Base-by-base conservation (phyloP, 176 grass and related monocot genomes). In the Oryza officinalis region DNA sequence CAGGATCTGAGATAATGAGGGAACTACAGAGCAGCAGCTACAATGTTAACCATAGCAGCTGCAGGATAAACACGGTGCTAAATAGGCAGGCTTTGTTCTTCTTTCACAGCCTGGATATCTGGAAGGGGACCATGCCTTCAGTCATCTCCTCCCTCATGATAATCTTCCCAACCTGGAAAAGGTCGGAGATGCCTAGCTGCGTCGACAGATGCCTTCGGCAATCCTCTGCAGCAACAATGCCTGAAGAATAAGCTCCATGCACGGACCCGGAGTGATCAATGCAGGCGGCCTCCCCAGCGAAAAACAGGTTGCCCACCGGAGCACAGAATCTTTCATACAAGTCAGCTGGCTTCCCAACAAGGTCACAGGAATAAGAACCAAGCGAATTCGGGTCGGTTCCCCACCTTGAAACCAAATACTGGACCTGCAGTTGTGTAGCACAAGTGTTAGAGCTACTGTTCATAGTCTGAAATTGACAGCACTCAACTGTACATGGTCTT, bases 251-350 rank as follows among this genome's bases (percentile, higher is more conserved):
- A 27, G 96, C 96, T 77, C 96, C 96, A 13, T 99, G 93, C 57
- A 96, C 93, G 1, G 96, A 99, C 31, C 96, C 96, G 41, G 93
- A 99, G 59, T 99, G 93, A 72, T 99, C 91, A 3, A 89, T 83
- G 67, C 93, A 93, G 72, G 96, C 93, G 8, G 96, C 93, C 85
- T 99, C 96, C 38, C 96, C 96, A 20, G 96, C 96, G 45, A 99
- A 99, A 49, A 94, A 99, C 37, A 96, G 81, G 85, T 96, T 96
- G 47, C 92, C 96, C 69, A 99, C 96, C 4, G 93, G 89, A 59
- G 91, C 96, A 2, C 96, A 96, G 74, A 96, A 92, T 86, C 91
- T 92, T 70, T 99, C 96, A 4, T 99, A 99, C n/a, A 96, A 65
- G 80, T 99, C 96, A 68, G 93, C 89, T 72, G 96, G 96, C 73